Evolutionary conservation across 805 yeast genomes (phyloP), one percentile per base, ranked within the genome.

Genomic region (Hagleromyces aurorensis): DNA sequence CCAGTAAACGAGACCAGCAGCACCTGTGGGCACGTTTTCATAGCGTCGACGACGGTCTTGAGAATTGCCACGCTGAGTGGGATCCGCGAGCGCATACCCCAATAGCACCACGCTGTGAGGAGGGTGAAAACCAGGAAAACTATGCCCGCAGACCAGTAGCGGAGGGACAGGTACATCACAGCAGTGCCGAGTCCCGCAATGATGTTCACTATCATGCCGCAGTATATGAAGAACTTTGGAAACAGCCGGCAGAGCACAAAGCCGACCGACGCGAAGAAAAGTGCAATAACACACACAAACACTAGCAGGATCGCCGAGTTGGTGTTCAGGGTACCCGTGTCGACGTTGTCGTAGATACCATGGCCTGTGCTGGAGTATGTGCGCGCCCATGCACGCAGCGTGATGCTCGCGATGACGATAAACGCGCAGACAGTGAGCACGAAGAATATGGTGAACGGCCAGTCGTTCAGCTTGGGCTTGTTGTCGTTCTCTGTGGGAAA

Each of bases 71-170:
- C 80, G 32, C 85, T 75, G 44, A 78, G 70, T 4, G 89, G 87
- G 33, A 82, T 81, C 43, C 91, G 63, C 6, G 57, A 50, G 40
- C 91, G 66, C 62, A 80, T 72, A 5, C 70, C 55, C 83, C 84
- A 82, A 57, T 78, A 84, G 49, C 77, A 70, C 64, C 70, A 74
- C 6, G 82, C 83, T 14, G 77, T 67, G 30, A 79, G 55, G 2
- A 69, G 48, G 0, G 86, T 68, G 53, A 82, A 80, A 1, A 78
- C 66, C 39, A 80, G 58, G 41, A 78, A 79, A 20, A 78, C 85
- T 37, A 82, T 64, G 2, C 85, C 95, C 0, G 93, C 89, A 4
- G 89, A 76, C 64, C 78, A 84, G 55, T 82, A 80, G 18, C 65
- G 62, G 41, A 69, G 65, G 1, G 67, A 75, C 44, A 86, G 66